Evolutionary conservation across 169 alveolate genomes (phyloP), one percentile per base, ranked within the genome.

Genomic region (Plasmodium sp.): DNA sequence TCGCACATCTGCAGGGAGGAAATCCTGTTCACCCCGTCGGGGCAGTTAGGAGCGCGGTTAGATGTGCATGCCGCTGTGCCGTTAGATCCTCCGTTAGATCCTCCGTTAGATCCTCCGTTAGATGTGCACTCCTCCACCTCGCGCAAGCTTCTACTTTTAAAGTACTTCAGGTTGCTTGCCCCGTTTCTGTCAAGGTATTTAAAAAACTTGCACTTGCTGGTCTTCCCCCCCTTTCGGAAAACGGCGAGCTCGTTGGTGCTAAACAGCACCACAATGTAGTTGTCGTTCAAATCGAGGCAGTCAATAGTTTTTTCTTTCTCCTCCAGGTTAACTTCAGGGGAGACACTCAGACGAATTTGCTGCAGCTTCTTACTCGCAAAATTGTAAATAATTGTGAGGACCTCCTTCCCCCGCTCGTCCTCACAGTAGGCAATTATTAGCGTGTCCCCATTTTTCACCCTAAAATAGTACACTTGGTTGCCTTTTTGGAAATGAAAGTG

Each of bases 1-100:
- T 88, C 83, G 67, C 82, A 80, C 72, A 88, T 79, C 10, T 79
- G 51, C 22, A 88, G 16, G 73, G 86, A 88, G 27, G 77, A 80
- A 16, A 88, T 88, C 62, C 82, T 33, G 36, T 58, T 56, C 33
- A 62, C 51, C 45, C 71, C 71, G 27, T 16, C 39, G 39, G 74
- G 39, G 36, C 72, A 10, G 14, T 67, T 58, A 22, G 51, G 34
- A 22, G 74, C 54, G 36, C 72, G 5, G 14, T 67, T 58, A 22
- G 51, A 54, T 18, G 86, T 5, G 67, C 77, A 48, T 5, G 39
- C 41, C 31, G 54, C 5, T 43, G 54, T 2, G 54, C 9, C 9
- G 5, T 5, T 7, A 39, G 62, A 12, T 51, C 27, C 27, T 22
- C 27, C 27, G 27, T 22, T 22, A 22, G 27, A 22, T 22, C 27